Evolutionary conservation across 371 early-diverging fungal species (phyloP).

Genomic region (Rhizomucor miehei): DNA sequence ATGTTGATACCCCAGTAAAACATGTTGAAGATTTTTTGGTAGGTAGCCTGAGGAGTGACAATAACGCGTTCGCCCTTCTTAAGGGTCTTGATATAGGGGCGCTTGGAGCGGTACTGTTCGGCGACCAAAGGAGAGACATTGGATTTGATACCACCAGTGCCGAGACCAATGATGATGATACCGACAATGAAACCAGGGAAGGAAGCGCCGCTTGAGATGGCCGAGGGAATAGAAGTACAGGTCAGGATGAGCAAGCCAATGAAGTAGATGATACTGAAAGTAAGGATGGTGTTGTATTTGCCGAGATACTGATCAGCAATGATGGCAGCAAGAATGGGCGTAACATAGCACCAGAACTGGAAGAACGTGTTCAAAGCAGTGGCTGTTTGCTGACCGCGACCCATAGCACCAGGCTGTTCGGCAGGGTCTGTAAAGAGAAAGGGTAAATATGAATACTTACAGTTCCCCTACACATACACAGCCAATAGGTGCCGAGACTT

Average conservation of each 20-base stretch:
- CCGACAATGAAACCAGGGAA: slow-evolving; percentile 68
- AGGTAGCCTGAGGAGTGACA: slow-evolving; percentile 26
- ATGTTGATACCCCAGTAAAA: slow-evolving; percentile 51
- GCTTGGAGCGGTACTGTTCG: slow-evolving; percentile 36
- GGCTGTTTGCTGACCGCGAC: slow-evolving; percentile 46
- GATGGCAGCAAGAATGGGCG: slow-evolving; percentile 79
- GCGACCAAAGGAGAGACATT: slow-evolving; percentile 48
- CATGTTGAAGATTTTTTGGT: slow-evolving; percentile 27
- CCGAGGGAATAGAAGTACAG: slow-evolving; percentile 56
- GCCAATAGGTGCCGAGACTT: slow-evolving; percentile 17
- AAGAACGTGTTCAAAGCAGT: slow-evolving; percentile 78
- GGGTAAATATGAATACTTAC: neutral
- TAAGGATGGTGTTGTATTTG: slow-evolving; percentile 77
- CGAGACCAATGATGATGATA: slow-evolving; percentile 67
- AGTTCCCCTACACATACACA: too few relatives aligned
- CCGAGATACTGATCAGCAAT: slow-evolving; percentile 84
- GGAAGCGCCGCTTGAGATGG: slow-evolving; percentile 51
- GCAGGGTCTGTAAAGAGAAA: slow-evolving; percentile 33
- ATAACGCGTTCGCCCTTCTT: slow-evolving; percentile 24
- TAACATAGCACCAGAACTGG: slow-evolving; percentile 77
- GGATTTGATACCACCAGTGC: slow-evolving; percentile 52
- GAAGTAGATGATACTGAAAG: slow-evolving; percentile 66
- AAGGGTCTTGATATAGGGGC: slow-evolving; percentile 29
- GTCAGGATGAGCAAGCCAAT: slow-evolving; percentile 70
- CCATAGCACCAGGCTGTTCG: slow-evolving; percentile 44